These are phyloP conservation scores for Chytriomyces sp. DNA, from an alignment of 192 early-diverging fungal genomes.

Conservation along the genomic window DNA sequence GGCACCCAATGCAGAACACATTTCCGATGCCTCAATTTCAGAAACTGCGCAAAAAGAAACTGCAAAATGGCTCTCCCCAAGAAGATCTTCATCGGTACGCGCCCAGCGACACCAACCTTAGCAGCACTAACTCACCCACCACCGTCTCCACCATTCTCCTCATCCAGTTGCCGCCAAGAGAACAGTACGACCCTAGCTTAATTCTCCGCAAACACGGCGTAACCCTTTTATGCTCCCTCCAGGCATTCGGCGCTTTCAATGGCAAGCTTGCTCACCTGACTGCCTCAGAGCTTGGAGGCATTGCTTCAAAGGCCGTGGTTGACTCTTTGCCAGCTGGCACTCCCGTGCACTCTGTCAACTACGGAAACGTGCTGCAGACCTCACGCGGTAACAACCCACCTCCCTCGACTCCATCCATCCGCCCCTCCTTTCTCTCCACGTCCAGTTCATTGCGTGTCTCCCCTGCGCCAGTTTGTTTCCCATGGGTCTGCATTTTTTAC, in stretches of 20 bases:
- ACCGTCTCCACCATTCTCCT: conserved; percentile 14
- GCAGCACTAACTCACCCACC: not conserved
- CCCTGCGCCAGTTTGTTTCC: no score
- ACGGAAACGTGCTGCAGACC: conserved; percentile 93
- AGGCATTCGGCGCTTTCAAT: conserved; percentile 91
- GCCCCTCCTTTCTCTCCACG: no score
- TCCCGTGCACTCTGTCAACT: conserved; percentile 87
- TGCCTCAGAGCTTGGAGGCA: conserved; percentile 75
- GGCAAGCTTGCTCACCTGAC: conserved; percentile 89
- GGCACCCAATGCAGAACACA: no score
- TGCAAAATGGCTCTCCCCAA: conserved; percentile 25
- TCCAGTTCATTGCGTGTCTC: no score
- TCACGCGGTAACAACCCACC: conserved; percentile 49
- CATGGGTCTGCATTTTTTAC: no score
- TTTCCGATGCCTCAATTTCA: not conserved
- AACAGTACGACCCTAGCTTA: conserved; percentile 19
- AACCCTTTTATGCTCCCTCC: not conserved
- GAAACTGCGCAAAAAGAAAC: not conserved
- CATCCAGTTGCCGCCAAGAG: conserved; percentile 45
- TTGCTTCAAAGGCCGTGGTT: conserved; percentile 90
- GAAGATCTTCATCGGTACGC: conserved; percentile 36
- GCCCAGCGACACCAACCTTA: not conserved
- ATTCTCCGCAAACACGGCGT: not conserved
- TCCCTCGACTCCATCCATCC: no score
- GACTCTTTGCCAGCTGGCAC: conserved; percentile 72